Conservation (phyloP, 345 rosid genomes). For the Salix suchowensis region DNA sequence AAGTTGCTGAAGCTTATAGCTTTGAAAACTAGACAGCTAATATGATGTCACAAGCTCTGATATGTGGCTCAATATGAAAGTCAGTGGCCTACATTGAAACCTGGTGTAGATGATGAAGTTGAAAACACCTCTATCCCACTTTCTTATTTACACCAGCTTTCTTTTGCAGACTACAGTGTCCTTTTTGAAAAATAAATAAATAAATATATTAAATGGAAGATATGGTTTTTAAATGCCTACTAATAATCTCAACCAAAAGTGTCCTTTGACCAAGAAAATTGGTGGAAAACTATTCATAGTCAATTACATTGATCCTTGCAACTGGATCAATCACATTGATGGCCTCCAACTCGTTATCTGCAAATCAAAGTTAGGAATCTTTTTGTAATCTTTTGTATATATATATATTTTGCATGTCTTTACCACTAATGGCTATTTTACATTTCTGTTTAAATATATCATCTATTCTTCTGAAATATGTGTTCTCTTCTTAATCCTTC, state of each 20-base stretch:
- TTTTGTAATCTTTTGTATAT: neutral
- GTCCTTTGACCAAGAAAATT: neutral
- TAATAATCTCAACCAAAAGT: neutral
- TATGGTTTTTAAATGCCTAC: neutral
- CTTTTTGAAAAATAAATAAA: neutral
- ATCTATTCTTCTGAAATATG: constrained; percentile 5
- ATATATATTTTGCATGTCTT: neutral
- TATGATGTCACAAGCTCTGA: neutral
- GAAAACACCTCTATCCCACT: neutral
- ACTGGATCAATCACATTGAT: neutral
- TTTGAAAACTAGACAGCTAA: neutral
- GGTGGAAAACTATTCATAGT: neutral
- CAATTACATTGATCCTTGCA: neutral
- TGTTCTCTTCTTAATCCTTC: constrained; percentile 20
- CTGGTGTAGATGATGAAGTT: neutral
- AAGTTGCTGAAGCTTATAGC: neutral
- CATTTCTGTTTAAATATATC: neutral
- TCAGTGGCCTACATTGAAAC: neutral
- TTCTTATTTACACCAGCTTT: neutral
- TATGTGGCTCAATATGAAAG: neutral
- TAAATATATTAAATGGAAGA: neutral
- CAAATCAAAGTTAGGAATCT: neutral
- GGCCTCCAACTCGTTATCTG: neutral
- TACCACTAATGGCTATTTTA: neutral
- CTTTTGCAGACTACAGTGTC: neutral